Conservation (phyloP, 2,329 filamentous ascomycete species). For the Dothistroma pini region DNA sequence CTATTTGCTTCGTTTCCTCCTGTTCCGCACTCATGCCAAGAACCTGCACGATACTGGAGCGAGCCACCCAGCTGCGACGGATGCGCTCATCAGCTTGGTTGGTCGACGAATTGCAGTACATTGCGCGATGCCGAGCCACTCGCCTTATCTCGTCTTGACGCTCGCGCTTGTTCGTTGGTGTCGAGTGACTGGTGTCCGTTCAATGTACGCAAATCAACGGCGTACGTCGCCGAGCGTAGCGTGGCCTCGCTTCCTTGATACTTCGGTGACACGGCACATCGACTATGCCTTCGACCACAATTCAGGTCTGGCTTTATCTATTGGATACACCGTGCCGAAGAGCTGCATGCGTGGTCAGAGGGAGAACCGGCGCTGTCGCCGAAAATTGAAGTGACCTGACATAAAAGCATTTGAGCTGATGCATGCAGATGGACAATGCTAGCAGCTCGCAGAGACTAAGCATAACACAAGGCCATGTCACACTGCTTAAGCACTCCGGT, state of each 20-base stretch:
- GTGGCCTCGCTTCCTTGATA: background rate
- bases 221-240: background rate
- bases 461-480: background rate
- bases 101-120: background rate
- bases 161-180: slow-evolving; percentile 2
- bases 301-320: background rate
- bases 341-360: background rate
- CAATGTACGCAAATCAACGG: slow-evolving; percentile 9
- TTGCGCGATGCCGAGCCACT: background rate
- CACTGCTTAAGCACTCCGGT: background rate
- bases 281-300: background rate
- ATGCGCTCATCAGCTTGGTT: background rate
- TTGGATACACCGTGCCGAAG: background rate
- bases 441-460: background rate
- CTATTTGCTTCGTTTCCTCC: background rate
- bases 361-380: background rate
- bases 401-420: background rate
- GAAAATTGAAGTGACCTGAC: background rate
- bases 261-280: background rate
- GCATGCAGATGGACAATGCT: background rate
- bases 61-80: background rate
- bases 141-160: slow-evolving; percentile 8
- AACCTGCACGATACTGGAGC: background rate
- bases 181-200: background rate
- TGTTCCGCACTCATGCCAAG: background rate